Evolutionary conservation across 2,329 filamentous ascomycete species (phyloP).

Genomic region (Leptographium lundbergii): DNA sequence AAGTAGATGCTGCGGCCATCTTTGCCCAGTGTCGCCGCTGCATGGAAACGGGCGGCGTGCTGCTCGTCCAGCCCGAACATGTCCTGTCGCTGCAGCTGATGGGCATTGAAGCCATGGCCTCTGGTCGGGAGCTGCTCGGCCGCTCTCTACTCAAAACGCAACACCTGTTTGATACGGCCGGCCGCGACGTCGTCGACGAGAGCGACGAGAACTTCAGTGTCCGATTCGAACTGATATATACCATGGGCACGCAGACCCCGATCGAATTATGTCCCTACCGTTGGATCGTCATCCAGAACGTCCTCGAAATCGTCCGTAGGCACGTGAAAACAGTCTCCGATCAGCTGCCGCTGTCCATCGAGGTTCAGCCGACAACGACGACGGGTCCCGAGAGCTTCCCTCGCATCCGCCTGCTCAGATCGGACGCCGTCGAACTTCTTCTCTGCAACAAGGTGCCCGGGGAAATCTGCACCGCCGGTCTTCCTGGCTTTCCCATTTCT

Average conservation of each 20-base stretch:
- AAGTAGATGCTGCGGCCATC: slow-evolving; percentile 28
- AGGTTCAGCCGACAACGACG: no score
- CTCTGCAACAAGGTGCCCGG: no score
- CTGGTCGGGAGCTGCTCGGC: no score
- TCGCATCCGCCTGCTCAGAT: no score
- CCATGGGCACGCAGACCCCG: slow-evolving; percentile 37
- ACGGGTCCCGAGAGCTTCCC: no score
- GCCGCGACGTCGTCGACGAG: slow-evolving; percentile 50
- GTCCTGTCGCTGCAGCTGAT: slow-evolving; percentile 51
- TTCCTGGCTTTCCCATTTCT: slow-evolving; percentile 15
- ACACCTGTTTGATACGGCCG: slow-evolving; percentile 18
- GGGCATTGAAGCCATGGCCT: slow-evolving; percentile 18
- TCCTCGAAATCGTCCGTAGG: slow-evolving; percentile 16
- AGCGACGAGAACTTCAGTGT: slow-evolving; percentile 51
- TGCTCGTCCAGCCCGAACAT: slow-evolving; percentile 52
- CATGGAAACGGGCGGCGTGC: slow-evolving; percentile 29
- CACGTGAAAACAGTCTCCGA: no score
- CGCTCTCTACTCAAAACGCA: slow-evolving; percentile 7
- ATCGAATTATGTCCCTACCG: slow-evolving; percentile 41
- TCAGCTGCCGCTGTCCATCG: no score
- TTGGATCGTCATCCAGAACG: slow-evolving; percentile 41
- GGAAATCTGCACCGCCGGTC: slow-evolving; percentile 17
- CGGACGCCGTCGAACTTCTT: no score
- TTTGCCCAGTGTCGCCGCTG: no score
- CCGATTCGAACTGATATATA: slow-evolving; percentile 52